Base-by-base conservation (phyloP, 2,329 filamentous ascomycete species). In the Fusarium falciforme region DNA sequence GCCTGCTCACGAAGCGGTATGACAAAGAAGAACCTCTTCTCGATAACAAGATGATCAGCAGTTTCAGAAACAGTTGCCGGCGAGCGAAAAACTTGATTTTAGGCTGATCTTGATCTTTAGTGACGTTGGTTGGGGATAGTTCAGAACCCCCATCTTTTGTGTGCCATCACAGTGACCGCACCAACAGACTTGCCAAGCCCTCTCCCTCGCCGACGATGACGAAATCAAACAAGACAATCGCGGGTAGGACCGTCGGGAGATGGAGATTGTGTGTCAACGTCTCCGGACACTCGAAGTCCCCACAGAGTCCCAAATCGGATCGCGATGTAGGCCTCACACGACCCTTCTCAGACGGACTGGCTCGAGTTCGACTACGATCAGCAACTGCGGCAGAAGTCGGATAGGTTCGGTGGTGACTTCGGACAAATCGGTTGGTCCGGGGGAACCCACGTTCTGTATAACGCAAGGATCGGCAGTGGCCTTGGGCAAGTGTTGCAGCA, bases 31-130 rank as follows among this genome's bases (percentile, higher is more conserved):
- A n/a, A 20, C 14, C 3, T 27, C 49, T 16, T 31, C 2, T 52
- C 25, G 27, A 40, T 17, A 17, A 36, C 35, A 29, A 11, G 38
- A 27, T 10, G 55, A 70, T 61, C 40, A 61, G 33, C 61, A 70
- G 47, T 17, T 20, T 58, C 33, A 38, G 55, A 40, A 22, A 20
- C 17, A 20, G 35, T 65, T 31, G 7, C 16, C 11, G 5, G 31
- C 6, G 25, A 49, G n/a, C 9, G 7, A 36, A 55, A 70, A 66
- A 66, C 33, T 70, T 66, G 68, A 66, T 70, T 70, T 70, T 25
- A 14, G n/a, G 66, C 16, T 42, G 33, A 33, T 52, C 27, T 29
- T 49, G 22, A 11, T 29, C n/a, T 40, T 16, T 20, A 25, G 49
- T 58, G 29, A 52, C 61, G 27, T 31, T 57, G 3, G 27, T 29